These are phyloP conservation scores for Linum tenue DNA, from an alignment of 345 rosid genomes.

Conservation along the genomic window DNA sequence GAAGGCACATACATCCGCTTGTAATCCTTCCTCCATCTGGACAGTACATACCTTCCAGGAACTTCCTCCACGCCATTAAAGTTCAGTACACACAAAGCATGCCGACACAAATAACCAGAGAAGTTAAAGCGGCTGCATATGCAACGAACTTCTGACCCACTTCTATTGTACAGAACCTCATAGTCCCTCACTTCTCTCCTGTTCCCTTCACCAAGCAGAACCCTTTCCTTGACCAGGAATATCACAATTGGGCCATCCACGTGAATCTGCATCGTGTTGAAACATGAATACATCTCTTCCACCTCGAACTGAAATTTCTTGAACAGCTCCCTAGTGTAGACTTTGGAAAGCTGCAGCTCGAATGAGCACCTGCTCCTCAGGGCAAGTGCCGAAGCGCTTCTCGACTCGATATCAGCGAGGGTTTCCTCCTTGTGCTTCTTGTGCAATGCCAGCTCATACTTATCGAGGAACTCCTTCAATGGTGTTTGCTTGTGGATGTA, in stretches of 20 bases:
- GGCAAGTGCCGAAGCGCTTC: background rate
- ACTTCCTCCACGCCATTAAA: conserved; percentile 62
- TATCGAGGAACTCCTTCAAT: conserved; percentile 14
- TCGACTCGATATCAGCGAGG: conserved; percentile 9
- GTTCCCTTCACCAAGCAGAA: conserved; percentile 7
- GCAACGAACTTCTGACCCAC: conserved; percentile 2
- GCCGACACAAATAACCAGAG: conserved; percentile 4
- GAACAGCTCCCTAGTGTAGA: conserved; percentile 7
- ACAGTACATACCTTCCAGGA: conserved; percentile 53
- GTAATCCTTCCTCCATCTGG: conserved; percentile 75
- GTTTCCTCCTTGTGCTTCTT: conserved; percentile 10
- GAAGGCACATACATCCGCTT: conserved; percentile 40
- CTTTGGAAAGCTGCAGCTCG: conserved; percentile 12
- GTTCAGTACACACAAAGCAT: conserved; percentile 28
- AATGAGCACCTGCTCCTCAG: conserved; percentile 12
- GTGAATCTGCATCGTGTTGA: conserved; percentile 9
- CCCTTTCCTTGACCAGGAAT: conserved; percentile 12
- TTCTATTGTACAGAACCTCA: conserved; percentile 8
- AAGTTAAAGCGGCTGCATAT: conserved; percentile 9
- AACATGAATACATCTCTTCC: conserved; percentile 14
- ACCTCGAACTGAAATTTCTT: conserved; percentile 13
- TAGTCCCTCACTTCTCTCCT: conserved; percentile 2
- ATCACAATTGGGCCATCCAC: conserved; percentile 8
- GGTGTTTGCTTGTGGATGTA: conserved; percentile 13
- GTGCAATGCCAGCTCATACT: conserved; percentile 11